phyloP scores from a whole-genome alignment of 1,284 basidiomycete species.

The Papiliotrema flavescens region DNA sequence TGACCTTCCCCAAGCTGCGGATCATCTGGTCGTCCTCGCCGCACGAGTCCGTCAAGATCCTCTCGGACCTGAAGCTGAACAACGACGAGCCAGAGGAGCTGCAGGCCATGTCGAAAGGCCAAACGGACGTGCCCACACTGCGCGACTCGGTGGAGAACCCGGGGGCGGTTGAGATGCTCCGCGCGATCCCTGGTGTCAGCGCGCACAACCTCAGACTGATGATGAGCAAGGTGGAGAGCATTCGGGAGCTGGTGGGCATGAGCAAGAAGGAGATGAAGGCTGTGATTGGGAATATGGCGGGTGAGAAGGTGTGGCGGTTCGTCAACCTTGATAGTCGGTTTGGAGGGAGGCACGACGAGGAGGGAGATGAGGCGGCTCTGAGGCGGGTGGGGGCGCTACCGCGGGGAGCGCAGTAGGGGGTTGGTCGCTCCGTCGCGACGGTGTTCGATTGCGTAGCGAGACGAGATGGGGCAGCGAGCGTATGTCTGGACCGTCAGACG shows the following conservation, averaged over 20 bases:
- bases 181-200: conserved; percentile 61
- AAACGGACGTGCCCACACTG: conserved; percentile 35
- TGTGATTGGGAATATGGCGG: conserved; percentile 77
- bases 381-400: too few relatives aligned
- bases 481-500: too few relatives aligned
- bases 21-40: conserved; percentile 98
- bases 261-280: conserved; percentile 62
- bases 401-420: too few relatives aligned
- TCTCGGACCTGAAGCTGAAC: conserved; percentile 85
- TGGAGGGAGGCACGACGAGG: neutral
- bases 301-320: conserved; percentile 73
- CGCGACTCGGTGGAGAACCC: conserved; percentile 34
- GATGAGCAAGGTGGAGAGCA: conserved; percentile 70
- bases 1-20: conserved; percentile 84
- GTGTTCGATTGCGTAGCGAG: too few relatives aligned
- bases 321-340: conserved; percentile 60
- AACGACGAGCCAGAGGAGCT: conserved; percentile 75
- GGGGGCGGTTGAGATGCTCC: conserved; percentile 49
- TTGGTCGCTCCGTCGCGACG: too few relatives aligned
- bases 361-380: neutral
- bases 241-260: conserved; percentile 73
- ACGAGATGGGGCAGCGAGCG: too few relatives aligned
- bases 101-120: conserved; percentile 72
- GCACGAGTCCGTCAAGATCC: conserved; percentile 85
- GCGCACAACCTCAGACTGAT: conserved; percentile 83